phyloP scores from a whole-genome alignment of 2,329 filamentous ascomycete genomes.

The Cladosporium sp. region DNA sequence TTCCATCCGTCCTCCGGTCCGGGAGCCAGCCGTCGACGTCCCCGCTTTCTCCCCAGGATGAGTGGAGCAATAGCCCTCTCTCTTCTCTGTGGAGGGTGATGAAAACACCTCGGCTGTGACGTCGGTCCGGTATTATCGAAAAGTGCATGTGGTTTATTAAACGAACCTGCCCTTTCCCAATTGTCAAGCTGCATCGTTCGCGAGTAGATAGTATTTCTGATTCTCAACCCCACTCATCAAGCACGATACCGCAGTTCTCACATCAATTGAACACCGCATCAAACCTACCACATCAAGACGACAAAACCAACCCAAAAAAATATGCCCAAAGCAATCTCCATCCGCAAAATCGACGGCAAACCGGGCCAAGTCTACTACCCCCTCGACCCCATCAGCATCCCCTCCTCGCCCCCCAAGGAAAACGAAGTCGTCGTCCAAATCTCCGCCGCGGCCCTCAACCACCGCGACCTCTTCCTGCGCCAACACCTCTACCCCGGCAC shows the following conservation, averaged over 20 bases:
- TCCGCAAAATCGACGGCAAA: conserved; percentile 72
- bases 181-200: no score
- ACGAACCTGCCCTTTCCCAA: no score
- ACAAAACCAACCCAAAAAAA: not conserved
- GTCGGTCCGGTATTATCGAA: not conserved
- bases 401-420: conserved; percentile 54
- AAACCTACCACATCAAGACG: no score
- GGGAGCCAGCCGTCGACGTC: no score
- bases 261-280: no score
- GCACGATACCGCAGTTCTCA: no score
- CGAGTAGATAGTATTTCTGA: no score
- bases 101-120: conserved; percentile 11
- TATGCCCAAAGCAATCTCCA: conserved; percentile 55
- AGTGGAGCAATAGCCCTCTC: no score
- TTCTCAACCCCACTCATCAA: no score
- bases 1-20: no score
- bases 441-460: conserved; percentile 80
- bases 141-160: not conserved
- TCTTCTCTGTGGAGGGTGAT: not conserved
- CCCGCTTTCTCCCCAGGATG: no score
- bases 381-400: conserved; percentile 49
- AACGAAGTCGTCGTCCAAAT: conserved; percentile 71
- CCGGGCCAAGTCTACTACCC: conserved; percentile 87
- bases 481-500: conserved; percentile 87
- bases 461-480: conserved; percentile 91